Percentiles rank a stretch among this genome's conserved stretches.
These are phyloP conservation scores for Penicillium alfredii DNA, from an alignment of 495 filamentous ascomycete species.

Conservation along the genomic window DNA sequence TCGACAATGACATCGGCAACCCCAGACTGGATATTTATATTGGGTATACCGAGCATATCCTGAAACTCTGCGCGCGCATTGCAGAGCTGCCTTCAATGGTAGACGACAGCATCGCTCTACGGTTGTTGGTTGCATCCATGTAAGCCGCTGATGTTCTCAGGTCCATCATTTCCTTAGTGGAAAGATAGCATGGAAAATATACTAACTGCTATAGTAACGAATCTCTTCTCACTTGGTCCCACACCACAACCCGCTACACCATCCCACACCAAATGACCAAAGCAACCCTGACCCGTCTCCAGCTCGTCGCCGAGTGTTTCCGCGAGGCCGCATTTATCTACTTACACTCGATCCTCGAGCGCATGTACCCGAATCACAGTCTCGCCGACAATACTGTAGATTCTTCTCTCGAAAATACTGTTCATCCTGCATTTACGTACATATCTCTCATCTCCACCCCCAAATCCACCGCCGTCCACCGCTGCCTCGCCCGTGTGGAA, in stretches of 20 bases:
- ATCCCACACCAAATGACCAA: constrained; percentile 30
- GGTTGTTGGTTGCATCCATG: constrained; percentile 30
- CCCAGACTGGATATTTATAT: constrained; percentile 41
- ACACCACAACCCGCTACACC: constrained; percentile 23
- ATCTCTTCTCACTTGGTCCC: constrained; percentile 34
- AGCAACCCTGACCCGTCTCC: constrained; percentile 30
- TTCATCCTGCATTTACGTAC: too few relatives aligned
- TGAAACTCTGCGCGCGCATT: constrained; percentile 35
- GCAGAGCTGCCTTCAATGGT: constrained; percentile 29
- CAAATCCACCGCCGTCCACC: constrained; percentile 25
- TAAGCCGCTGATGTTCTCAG: too few relatives aligned
- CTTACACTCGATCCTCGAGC: constrained; percentile 37
- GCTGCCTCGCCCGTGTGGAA: constrained; percentile 26
- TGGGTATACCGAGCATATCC: constrained; percentile 40
- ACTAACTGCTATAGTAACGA: constrained; percentile 25
- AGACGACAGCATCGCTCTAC: constrained; percentile 23
- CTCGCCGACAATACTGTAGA: not conserved
- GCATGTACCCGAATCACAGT: constrained; percentile 16
- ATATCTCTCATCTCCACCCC: constrained; percentile 26
- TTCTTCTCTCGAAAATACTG: not conserved
- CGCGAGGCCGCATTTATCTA: constrained; percentile 40
- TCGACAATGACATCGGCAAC: constrained; percentile 20
- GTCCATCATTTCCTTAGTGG: too few relatives aligned
- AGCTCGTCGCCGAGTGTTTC: constrained; percentile 41
- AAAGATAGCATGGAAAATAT: too few relatives aligned